These are phyloP conservation scores for Boletellus dicymbophilus DNA, from an alignment of 1,284 basidiomycete genomes.

Conservation along the genomic window DNA sequence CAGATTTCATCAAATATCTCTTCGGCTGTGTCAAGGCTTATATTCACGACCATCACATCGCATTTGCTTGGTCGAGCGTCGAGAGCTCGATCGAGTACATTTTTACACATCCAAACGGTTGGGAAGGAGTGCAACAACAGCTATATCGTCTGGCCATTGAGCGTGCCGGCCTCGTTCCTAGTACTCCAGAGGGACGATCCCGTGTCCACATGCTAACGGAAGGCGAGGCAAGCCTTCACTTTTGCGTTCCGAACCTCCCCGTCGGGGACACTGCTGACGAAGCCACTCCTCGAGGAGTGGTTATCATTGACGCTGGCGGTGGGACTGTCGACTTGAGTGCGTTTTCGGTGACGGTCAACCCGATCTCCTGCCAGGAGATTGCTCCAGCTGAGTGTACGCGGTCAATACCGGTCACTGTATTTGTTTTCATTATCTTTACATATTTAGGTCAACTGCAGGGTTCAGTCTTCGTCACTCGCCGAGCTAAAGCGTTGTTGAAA, in stretches of 20 bases:
- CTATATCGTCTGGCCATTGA: constrained; percentile 34
- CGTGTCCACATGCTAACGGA: too few species aligned
- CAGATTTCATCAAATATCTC: too few species aligned
- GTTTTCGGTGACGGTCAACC: constrained; percentile 30
- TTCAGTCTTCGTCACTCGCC: constrained; percentile 38
- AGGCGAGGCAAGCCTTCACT: constrained; percentile 48
- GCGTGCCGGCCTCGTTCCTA: constrained; percentile 25
- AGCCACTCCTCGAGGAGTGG: constrained; percentile 6
- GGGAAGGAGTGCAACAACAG: constrained; percentile 36
- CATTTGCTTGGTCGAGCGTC: constrained; percentile 33
- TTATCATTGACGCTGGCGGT: too few species aligned
- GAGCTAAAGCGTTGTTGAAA: constrained; percentile 35
- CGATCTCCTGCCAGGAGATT: constrained; percentile 33
- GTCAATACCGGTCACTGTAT: too few species aligned
- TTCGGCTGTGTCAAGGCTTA: constrained; percentile 40
- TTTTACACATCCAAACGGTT: constrained; percentile 40
- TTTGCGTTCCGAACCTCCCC: constrained; percentile 34
- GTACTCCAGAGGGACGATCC: constrained; percentile 18
- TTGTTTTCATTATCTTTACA: too few species aligned
- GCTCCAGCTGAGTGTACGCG: constrained; percentile 38
- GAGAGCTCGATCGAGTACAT: constrained; percentile 29
- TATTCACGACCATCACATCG: constrained; percentile 45
- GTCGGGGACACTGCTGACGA: too few species aligned
- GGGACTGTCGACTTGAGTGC: constrained; percentile 46
- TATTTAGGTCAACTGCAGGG: constrained; percentile 21